These are phyloP conservation scores for Trametes sanguinea DNA, from an alignment of 768 basidiomycete genomes.

Conservation along the genomic window DNA sequence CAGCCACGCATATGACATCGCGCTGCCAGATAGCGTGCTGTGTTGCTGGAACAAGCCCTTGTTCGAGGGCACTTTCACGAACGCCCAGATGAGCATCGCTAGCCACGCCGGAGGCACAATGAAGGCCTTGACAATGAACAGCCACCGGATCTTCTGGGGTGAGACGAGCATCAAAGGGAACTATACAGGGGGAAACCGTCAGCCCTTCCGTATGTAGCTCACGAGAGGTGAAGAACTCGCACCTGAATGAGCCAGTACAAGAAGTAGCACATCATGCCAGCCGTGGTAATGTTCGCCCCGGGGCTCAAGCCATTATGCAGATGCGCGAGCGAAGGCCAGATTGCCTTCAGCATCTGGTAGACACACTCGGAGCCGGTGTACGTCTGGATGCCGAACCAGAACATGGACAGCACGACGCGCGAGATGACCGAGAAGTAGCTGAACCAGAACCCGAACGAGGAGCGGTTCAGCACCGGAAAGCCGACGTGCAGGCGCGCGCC, in stretches of 20 bases:
- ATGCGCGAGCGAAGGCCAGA: conserved; percentile 72
- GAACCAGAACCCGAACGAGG: conserved; percentile 89
- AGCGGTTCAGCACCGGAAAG: conserved; percentile 78
- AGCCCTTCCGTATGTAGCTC: neutral
- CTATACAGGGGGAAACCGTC: conserved; percentile 29
- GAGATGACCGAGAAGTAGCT: conserved; percentile 85
- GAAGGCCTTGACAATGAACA: conserved; percentile 68
- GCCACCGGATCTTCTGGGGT: conserved; percentile 73
- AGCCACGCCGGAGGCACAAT: conserved; percentile 47
- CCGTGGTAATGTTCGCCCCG: conserved; percentile 61
- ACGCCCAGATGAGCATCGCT: conserved; percentile 78
- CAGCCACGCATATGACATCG: conserved; percentile 78
- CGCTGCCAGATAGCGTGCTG: conserved; percentile 51
- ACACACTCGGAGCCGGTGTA: conserved; percentile 64
- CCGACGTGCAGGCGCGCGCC: conserved; percentile 78
- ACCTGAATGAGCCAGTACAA: conserved; percentile 70
- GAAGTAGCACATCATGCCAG: conserved; percentile 73
- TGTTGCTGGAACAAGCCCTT: conserved; percentile 58
- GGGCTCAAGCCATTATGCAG: conserved; percentile 66
- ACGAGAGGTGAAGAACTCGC: neutral
- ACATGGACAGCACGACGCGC: conserved; percentile 72
- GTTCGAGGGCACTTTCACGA: conserved; percentile 61
- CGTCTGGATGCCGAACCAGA: conserved; percentile 81
- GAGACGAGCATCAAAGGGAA: conserved; percentile 76
- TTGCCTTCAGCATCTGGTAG: conserved; percentile 81